Conservation (phyloP, 176 grass and related monocot genomes). For the Panicum miliaceum region DNA sequence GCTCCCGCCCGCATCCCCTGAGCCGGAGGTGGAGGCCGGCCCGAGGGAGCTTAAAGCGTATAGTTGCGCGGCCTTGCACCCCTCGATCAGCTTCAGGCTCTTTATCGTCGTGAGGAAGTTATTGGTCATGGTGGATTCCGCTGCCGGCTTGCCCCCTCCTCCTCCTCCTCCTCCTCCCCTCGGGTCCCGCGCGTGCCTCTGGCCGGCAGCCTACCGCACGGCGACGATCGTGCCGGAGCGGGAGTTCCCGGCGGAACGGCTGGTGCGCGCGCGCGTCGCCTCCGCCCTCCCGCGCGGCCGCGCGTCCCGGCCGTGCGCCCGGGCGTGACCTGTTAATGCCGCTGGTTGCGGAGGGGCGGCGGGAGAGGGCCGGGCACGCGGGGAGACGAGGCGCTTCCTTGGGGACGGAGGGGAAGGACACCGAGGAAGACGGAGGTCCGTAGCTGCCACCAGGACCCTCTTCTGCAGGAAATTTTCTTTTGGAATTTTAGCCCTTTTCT, state of each 20-base stretch:
- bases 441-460: conserved; percentile 28
- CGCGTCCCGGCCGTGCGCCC: conserved; percentile 46
- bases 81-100: conserved; percentile 92
- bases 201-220: background rate
- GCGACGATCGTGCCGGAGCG: conserved; percentile 47
- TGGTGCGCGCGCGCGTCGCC: conserved; percentile 44
- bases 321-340: conserved; percentile 39
- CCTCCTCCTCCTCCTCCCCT: background rate
- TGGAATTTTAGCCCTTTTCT: background rate
- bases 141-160: background rate
- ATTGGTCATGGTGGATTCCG: conserved; percentile 65
- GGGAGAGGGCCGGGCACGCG: conserved; percentile 21
- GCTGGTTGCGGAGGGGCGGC: conserved; percentile 36
- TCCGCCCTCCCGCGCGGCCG: conserved; percentile 47
- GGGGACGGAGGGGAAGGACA: conserved; percentile 39
- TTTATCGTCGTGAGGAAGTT: conserved; percentile 93
- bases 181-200: background rate
- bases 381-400: conserved; percentile 42
- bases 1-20: conserved; percentile 20
- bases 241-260: conserved; percentile 46
- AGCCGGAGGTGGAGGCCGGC: conserved; percentile 50
- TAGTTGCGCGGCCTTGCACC: conserved; percentile 75
- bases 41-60: conserved; percentile 54
- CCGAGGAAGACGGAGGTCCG: conserved; percentile 56
- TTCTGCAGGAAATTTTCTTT: conserved; percentile 21